Base-by-base conservation (phyloP, 2,329 filamentous ascomycete species). In the Mariannaea elegans region DNA sequence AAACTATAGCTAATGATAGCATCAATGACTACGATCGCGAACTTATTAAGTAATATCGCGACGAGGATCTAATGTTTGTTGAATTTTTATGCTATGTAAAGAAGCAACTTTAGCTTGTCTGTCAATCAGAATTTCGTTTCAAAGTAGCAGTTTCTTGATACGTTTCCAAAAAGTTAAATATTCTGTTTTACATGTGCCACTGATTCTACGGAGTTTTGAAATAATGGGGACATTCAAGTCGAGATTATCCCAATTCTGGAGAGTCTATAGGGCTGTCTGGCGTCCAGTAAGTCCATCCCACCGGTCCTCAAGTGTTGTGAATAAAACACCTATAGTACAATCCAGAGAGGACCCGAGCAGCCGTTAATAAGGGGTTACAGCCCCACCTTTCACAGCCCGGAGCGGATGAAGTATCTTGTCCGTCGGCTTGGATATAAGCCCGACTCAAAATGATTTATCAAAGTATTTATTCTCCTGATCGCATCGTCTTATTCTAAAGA, bases 191-290 rank as follows among this genome's bases (percentile, higher is more conserved):
- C 12, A 7, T 2, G 0, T 5, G 1, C 60, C 47, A 1, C 18
- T 27, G 6, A 21, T 2, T 1, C 24, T 19, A 1, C 19, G 1
- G 14, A 14, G 39, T 4, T 44, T 63, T 1, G 18, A 31, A 6
- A 46, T 4, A 8, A 60, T 13, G 7, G 63, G 56, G 23, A 63
- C 12, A 0, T 23, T 23, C 3, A 60, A 7, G 12, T 44, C 36
- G 1, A 58, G 24, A n/a, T 64, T 64, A 1, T 60, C 51, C 56
- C 50, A 63, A 1, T 2, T 44, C 16, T 52, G 56, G 1, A 64
- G 19, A 4, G 60, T 64, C n/a, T 42, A 45, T 0, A 63, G 7
- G 5, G 60, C 62, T 1, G 47, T 41, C 21, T 53, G 60, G 1
- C 60, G 56, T 3, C 56, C 48, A 5, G 16, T 24, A 21, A 47